phyloP scores from a whole-genome alignment of 768 basidiomycete species.

The Mycena metata region DNA sequence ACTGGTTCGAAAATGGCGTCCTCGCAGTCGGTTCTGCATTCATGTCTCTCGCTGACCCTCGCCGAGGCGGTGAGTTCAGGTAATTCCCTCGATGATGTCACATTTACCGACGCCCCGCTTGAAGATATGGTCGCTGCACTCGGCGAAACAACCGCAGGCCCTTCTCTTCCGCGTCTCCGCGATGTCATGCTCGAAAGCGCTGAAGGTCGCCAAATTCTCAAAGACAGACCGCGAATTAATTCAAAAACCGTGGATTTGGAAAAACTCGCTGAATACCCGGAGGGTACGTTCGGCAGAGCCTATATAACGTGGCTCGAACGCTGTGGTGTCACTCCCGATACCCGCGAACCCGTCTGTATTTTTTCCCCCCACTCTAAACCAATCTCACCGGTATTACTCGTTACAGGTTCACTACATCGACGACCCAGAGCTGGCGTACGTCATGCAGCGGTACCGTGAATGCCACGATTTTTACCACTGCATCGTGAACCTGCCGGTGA shows the following conservation, averaged over 20 bases:
- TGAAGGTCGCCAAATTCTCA: constrained; percentile 89
- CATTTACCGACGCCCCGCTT: constrained; percentile 5
- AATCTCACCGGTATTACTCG: neutral
- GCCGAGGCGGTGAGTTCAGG: constrained; percentile 79
- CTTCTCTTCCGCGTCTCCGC: constrained; percentile 80
- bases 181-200: constrained; percentile 81
- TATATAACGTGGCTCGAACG: constrained; percentile 93
- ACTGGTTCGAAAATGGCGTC: constrained; percentile 85
- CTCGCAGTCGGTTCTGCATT: constrained; percentile 89
- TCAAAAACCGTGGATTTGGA: constrained; percentile 81
- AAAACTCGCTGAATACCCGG: constrained; percentile 72
- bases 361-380: neutral
- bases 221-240: constrained; percentile 86
- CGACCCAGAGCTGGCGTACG: constrained; percentile 96
- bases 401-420: constrained; percentile 91
- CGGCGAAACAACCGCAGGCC: constrained; percentile 92
- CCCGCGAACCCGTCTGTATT: constrained; percentile 82
- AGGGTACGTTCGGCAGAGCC: constrained; percentile 87
- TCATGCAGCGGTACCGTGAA: constrained; percentile 98
- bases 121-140: constrained; percentile 96
- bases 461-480: constrained; percentile 99
- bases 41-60: constrained; percentile 84
- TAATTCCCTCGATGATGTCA: neutral
- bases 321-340: constrained; percentile 93
- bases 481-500: constrained; percentile 89